These are phyloP conservation scores for Apiotrichum laibachii DNA, from an alignment of 1,284 basidiomycete species.

Conservation along the genomic window DNA sequence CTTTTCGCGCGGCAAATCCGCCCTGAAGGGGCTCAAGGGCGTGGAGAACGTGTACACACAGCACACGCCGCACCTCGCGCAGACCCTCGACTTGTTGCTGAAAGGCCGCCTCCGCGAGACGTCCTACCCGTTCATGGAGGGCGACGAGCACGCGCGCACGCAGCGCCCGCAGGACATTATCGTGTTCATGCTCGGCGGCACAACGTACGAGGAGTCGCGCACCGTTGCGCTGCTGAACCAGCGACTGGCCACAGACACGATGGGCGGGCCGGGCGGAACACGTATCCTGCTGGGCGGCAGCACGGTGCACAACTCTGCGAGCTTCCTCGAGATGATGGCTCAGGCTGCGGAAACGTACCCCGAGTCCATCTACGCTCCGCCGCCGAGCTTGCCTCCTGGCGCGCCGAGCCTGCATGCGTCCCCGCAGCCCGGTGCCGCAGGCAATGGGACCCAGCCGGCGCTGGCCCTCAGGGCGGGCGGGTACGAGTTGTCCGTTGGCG, in stretches of 20 bases:
- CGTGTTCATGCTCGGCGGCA: slow-evolving; percentile 89
- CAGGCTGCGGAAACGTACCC: slow-evolving; percentile 46
- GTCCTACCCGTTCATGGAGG: slow-evolving; percentile 85
- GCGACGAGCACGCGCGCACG: slow-evolving; percentile 53
- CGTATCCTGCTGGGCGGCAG: slow-evolving; percentile 85
- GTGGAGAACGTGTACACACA: slow-evolving; percentile 99
- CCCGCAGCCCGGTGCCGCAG: slow-evolving; percentile 40
- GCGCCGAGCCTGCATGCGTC: slow-evolving; percentile 65
- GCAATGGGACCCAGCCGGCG: slow-evolving; percentile 48
- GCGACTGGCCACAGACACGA: slow-evolving; percentile 56
- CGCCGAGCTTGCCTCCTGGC: slow-evolving; percentile 20
- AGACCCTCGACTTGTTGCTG: slow-evolving; percentile 87
- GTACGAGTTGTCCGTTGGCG: slow-evolving; percentile 86
- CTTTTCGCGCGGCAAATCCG: slow-evolving; percentile 89
- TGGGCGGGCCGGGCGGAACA: slow-evolving; percentile 54
- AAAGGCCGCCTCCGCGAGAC: slow-evolving; percentile 81
- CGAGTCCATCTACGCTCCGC: slow-evolving; percentile 46
- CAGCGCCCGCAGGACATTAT: slow-evolving; percentile 81
- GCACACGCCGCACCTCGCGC: slow-evolving; percentile 86
- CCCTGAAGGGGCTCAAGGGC: slow-evolving; percentile 94
- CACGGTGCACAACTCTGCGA: slow-evolving; percentile 83
- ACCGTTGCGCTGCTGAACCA: slow-evolving; percentile 81
- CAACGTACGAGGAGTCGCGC: slow-evolving; percentile 89
- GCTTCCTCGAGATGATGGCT: slow-evolving; percentile 52
- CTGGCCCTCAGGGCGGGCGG: slow-evolving; percentile 85